Percentiles rank a stretch among this genome's conserved stretches.
Evolutionary conservation across 1,139 yeast species (phyloP).

Genomic region (Debaryomyces sp.): DNA sequence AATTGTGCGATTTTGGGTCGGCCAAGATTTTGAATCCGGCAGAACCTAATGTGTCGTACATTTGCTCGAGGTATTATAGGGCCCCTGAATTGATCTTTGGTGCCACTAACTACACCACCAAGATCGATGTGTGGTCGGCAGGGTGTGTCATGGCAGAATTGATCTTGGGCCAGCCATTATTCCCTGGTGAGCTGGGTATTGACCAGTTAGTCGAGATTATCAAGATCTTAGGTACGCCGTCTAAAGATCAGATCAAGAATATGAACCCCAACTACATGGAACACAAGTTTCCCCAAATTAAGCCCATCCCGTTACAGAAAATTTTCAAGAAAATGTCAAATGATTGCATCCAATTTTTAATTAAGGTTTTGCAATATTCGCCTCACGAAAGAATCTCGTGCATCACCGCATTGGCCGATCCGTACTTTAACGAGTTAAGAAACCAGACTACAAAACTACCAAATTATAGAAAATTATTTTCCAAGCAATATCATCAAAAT

Average conservation of each 20-base stretch:
- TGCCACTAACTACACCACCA: slow-evolving; percentile 91
- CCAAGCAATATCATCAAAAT: slow-evolving; percentile 37
- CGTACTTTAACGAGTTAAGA: slow-evolving; percentile 77
- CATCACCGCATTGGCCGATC: slow-evolving; percentile 66
- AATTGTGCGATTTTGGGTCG: slow-evolving; percentile 98
- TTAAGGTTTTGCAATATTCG: slow-evolving; percentile 68
- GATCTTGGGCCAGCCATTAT: slow-evolving; percentile 91
- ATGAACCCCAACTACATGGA: slow-evolving; percentile 99
- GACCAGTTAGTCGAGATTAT: slow-evolving; percentile 97
- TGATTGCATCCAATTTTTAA: slow-evolving; percentile 67
- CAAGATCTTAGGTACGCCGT: slow-evolving; percentile 93
- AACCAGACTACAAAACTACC: slow-evolving; percentile 57
- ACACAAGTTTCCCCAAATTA: slow-evolving; percentile 94
- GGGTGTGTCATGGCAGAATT: slow-evolving; percentile 99
- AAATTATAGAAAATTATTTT: slow-evolving; percentile 49
- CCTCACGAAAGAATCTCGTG: slow-evolving; percentile 75
- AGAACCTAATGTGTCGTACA: slow-evolving; percentile 94
- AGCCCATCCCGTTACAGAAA: slow-evolving; percentile 85
- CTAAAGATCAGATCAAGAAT: slow-evolving; percentile 86
- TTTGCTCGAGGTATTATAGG: slow-evolving; percentile 93
- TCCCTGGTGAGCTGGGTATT: slow-evolving; percentile 97
- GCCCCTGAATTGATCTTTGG: slow-evolving; percentile 95
- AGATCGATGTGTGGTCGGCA: slow-evolving; percentile 96
- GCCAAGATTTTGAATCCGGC: slow-evolving; percentile 88
- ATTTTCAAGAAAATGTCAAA: slow-evolving; percentile 71